Base-by-base conservation (phyloP, 2,329 filamentous ascomycete genomes). In the Cordyceps cateniannulata region DNA sequence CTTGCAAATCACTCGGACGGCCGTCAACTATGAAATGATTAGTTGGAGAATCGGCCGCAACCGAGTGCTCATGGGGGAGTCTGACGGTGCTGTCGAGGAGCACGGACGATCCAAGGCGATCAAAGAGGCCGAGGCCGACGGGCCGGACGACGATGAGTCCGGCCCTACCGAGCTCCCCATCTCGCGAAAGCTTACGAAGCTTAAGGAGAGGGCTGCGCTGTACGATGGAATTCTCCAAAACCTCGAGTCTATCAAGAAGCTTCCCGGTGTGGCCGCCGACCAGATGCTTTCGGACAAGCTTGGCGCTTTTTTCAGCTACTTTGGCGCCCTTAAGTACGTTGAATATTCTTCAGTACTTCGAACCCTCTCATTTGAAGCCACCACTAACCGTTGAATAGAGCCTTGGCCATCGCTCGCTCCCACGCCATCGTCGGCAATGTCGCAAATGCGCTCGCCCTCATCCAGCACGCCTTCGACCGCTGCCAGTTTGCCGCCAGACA, bases 11-110 rank as follows among this genome's bases (percentile, higher is more conserved):
- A 96, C 93, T 3, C 88, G 90, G 63, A 96, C 96, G 0, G 92
- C 93, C 1, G 91, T 98, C 61, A 96, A 95, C 73, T 98, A 96
- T 72, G 90, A 91, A 66, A 85, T 97, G 74, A 89, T 99, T 61
- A 93, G 91, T 70, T 98, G 93, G 93, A 85, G 95, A 72, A 90
- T 98, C 65, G 93, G 93, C 27, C 87, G 95, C 52, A 98, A 99
- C 73, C 83, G 95, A 59, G 88, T 96, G 0, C 78, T 99, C 63
- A 90, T 91, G 56, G 93, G 93, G n/a, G 78, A 84, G 7, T 81
- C 89, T 59, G 93, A 98, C 67, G 93, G 93, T 3, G 82, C 90
- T 18, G 73, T 81, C 18, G 73, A 83, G 22, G 79, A 82, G 20
- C 81, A 81, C 62, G 77, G 75, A 3, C 72, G 73, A 2, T 75